Evolutionary conservation across 2,329 filamentous ascomycete genomes (phyloP), one percentile per base, ranked within the genome.

Genomic region (Macrophomina pseudophaseolina): DNA sequence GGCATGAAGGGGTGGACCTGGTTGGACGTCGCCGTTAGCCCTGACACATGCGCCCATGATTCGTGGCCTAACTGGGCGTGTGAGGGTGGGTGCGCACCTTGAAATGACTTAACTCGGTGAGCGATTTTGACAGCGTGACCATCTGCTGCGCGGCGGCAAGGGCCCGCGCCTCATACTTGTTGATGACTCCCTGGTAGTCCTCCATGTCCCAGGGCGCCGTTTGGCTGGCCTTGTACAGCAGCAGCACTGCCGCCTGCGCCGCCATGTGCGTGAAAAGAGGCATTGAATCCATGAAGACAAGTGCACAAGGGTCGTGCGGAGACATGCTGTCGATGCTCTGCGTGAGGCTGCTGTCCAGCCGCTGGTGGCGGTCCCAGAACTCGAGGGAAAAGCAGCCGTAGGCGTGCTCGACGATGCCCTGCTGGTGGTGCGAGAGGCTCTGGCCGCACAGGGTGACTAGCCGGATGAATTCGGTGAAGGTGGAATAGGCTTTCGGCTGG

Each of bases 381-480:
- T 66, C 64, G 14, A 44, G 33, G 1, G 40, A 40, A n/a, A 58
- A 38, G 40, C 23, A 23, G 1, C 40, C 33, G 40, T 58, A 58
- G 7, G 53, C 12, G n/a, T 58, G 53, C 32, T 58, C 33, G 38
- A 44, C 40, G 38, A 48, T 54, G 35, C 54, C 28, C 23, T 54
- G 44, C 52, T 66, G 64, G 23, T 66, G 40, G n/a, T 46, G 52
- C 23, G 35, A 44, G 18, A 66, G 64, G 23, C 35, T 40, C 35
- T 46, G 64, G 30, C 64, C 64, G 48, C 64, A 66, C 42, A 66
- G 28, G 16, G 76, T 77, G 30, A 74, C 75, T 5, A 79, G 70
- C 16, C 78, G 68, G 48, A 79, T 71, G 52, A 72, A 76, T 67
- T 79, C 75, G 11, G 70, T 70, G 35, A 79, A 78, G 0, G 76